Percentiles rank a stretch among this genome's conserved stretches.
These are phyloP conservation scores for Verruconis gallopava DNA, from an alignment of 2,329 filamentous ascomycete species.

Conservation along the genomic window DNA sequence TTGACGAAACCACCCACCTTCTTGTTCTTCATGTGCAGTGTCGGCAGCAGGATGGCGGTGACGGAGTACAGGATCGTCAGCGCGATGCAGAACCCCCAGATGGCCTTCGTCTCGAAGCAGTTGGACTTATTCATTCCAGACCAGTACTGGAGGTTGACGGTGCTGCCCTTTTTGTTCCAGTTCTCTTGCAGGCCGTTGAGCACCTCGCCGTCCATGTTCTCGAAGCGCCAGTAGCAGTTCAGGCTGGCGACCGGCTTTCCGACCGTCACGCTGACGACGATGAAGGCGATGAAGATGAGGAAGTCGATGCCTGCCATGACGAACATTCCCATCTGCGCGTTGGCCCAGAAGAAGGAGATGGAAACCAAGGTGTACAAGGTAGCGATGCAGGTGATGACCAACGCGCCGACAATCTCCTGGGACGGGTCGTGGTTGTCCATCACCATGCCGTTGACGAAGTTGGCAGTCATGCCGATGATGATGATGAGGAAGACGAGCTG, in stretches of 20 bases:
- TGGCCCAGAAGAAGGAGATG: constrained; percentile 71
- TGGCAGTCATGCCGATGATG: constrained; percentile 67
- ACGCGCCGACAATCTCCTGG: constrained; percentile 60
- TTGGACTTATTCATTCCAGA: constrained; percentile 49
- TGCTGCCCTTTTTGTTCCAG: constrained; percentile 36
- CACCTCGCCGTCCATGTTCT: constrained; percentile 33
- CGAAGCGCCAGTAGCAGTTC: constrained; percentile 52
- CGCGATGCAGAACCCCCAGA: constrained; percentile 76
- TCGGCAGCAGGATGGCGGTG: constrained; percentile 32
- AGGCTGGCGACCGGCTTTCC: constrained; percentile 71
- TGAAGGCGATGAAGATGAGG: constrained; percentile 60
- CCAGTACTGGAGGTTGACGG: constrained; percentile 39
- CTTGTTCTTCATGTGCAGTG: constrained; percentile 37
- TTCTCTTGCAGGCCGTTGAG: constrained; percentile 19
- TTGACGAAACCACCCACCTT: constrained; percentile 22
- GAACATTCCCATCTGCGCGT: constrained; percentile 62
- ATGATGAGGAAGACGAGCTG: constrained; percentile 60
- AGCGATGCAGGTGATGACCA: constrained; percentile 64
- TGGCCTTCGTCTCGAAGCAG: constrained; percentile 73
- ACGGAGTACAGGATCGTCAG: constrained; percentile 40
- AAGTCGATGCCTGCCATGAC: constrained; percentile 56
- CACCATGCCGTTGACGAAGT: constrained; percentile 70
- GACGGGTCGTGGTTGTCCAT: constrained; percentile 52
- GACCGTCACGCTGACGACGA: constrained; percentile 63
- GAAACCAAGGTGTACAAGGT: constrained; percentile 57